Percentiles rank a stretch among this genome's conserved stretches.
These are phyloP conservation scores for Laguncularia racemosa DNA, from an alignment of 345 rosid genomes.

Conservation along the genomic window DNA sequence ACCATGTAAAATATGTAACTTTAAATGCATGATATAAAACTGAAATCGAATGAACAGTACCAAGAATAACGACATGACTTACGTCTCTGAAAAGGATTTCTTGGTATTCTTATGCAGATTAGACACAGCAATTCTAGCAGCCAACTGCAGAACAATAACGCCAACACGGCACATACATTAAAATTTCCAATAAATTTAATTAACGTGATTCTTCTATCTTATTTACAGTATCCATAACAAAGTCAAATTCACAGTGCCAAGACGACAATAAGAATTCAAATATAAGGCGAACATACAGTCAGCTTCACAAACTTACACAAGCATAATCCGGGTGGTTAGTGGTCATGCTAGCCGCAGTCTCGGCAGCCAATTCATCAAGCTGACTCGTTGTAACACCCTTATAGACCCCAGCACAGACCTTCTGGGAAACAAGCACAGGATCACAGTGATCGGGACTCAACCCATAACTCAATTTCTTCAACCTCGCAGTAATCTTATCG, in stretches of 20 bases:
- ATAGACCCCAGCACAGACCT: constrained; percentile 97
- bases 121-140: constrained; percentile 95
- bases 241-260: too few species aligned
- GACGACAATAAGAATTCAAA: too few species aligned
- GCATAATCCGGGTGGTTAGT: constrained; percentile 96
- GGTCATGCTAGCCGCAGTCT: constrained; percentile 96
- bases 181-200: neutral
- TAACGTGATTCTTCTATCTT: neutral
- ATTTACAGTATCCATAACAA: too few species aligned
- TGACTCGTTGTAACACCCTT: constrained; percentile 97
- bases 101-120: constrained; percentile 95
- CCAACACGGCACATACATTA: neutral
- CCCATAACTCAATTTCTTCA: constrained; percentile 94
- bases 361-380: constrained; percentile 96
- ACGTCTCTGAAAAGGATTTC: constrained; percentile 96
- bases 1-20: constrained; percentile 4
- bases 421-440: constrained; percentile 91
- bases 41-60: neutral
- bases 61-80: constrained; percentile 15
- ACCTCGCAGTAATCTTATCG: constrained; percentile 90
- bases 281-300: too few species aligned
- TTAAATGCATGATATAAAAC: neutral
- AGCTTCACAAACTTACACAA: constrained; percentile 41
- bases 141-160: constrained; percentile 49
- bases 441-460: constrained; percentile 92